phyloP scores from a whole-genome alignment of 176 grass and related monocot species.

The Triticum dicoccoides region DNA sequence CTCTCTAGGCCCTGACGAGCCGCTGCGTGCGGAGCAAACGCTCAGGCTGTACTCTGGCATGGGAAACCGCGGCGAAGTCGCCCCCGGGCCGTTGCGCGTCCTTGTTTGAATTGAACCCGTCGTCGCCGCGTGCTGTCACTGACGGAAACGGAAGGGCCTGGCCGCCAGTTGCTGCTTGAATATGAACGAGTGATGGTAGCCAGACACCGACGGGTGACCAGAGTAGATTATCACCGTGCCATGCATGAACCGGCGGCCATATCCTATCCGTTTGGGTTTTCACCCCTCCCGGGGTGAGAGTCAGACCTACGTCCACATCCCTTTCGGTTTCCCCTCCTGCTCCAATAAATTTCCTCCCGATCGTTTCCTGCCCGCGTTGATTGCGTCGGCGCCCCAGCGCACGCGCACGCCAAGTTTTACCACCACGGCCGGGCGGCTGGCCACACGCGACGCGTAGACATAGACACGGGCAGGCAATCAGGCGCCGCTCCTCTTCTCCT shows the following conservation, averaged over 20 bases:
- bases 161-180: neutral
- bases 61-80: neutral
- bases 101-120: neutral
- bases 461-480: neutral
- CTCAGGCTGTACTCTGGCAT: neutral
- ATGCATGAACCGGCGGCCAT: neutral
- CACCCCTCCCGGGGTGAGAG: neutral
- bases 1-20: neutral
- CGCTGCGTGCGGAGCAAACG: neutral
- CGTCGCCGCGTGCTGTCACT: neutral
- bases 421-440: neutral
- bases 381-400: neutral
- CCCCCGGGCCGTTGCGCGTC: neutral
- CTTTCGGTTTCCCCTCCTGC: neutral
- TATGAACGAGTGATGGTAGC: neutral
- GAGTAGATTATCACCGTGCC: slow-evolving; percentile 30
- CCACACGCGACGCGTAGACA: neutral
- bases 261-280: too few species aligned
- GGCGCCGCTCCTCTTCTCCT: neutral
- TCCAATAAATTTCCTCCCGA: neutral
- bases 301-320: slow-evolving; percentile 1
- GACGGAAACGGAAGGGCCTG: neutral
- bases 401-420: neutral
- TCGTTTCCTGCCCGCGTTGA: neutral
- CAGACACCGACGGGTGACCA: neutral